A percentile compares a stretch with the other conserved stretches of the same genome.
phyloP scores from a whole-genome alignment of 305 asterid species.

The Petunia hybrid region DNA sequence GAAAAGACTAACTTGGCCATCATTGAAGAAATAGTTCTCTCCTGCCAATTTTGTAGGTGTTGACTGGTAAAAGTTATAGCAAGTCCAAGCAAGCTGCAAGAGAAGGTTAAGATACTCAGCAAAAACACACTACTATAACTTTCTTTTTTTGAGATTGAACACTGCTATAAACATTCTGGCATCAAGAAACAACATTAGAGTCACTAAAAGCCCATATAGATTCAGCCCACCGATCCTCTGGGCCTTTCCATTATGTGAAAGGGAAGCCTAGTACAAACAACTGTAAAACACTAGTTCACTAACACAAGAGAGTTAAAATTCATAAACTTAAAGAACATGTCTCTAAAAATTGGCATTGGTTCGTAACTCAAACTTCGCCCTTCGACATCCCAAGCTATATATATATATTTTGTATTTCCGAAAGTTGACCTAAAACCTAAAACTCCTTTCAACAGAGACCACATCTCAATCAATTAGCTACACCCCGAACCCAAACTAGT shows the following conservation, averaged over 20 bases:
- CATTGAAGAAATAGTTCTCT: conserved; percentile 85
- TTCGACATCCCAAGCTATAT: background rate
- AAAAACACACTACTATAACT: background rate
- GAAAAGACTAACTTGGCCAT: conserved; percentile 67
- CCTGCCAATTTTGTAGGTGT: conserved; percentile 99
- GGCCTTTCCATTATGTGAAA: conserved; percentile 21
- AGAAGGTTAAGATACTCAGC: conserved; percentile 37
- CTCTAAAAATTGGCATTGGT: background rate
- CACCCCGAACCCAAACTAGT: conserved; percentile 21
- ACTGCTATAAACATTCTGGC: background rate
- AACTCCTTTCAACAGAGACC: background rate
- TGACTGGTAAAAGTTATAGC: conserved; percentile 94
- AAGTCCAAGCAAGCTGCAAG: conserved; percentile 97
- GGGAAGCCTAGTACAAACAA: background rate
- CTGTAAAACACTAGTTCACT: no score
- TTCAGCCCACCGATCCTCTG: conserved; percentile 20
- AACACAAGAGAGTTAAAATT: no score
- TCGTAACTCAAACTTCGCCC: conserved; percentile 8
- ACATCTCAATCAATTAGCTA: conserved; percentile 22
- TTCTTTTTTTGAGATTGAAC: background rate
- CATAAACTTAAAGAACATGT: no score
- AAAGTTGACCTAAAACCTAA: conserved; percentile 19
- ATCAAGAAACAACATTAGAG: conserved; percentile 15
- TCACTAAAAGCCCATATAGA: conserved; percentile 7
- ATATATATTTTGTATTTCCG: background rate